These are phyloP conservation scores for Boletellus emodensis DNA, from an alignment of 768 basidiomycete species.

Conservation along the genomic window DNA sequence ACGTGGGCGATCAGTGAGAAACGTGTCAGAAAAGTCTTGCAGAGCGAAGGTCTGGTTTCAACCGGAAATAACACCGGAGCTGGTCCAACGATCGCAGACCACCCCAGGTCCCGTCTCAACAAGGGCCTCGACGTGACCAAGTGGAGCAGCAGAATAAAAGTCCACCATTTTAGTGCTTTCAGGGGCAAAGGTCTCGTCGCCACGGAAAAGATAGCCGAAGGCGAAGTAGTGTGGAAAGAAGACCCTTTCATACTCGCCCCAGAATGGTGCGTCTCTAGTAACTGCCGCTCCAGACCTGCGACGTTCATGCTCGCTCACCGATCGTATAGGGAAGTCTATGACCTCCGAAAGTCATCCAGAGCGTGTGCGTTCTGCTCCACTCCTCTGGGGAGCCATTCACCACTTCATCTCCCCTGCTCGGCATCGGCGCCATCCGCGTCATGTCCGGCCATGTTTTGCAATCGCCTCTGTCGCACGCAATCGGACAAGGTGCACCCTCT, in stretches of 20 bases:
- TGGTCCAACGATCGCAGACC: constrained; percentile 23
- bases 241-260: constrained; percentile 78
- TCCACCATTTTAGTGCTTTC: constrained; percentile 59
- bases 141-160: constrained; percentile 63
- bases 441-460: constrained; percentile 75
- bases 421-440: constrained; percentile 37
- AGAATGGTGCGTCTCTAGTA: constrained; percentile 54
- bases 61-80: constrained; percentile 3
- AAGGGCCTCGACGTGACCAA: constrained; percentile 55
- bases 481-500: constrained; percentile 63
- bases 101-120: constrained; percentile 64
- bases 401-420: constrained; percentile 52
- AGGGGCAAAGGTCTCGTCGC: constrained; percentile 88
- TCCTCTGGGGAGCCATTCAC: constrained; percentile 42
- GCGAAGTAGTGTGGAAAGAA: constrained; percentile 81
- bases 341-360: constrained; percentile 52
- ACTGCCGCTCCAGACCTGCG: too few species aligned
- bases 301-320: not conserved
- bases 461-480: constrained; percentile 67
- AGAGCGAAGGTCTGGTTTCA: constrained; percentile 50
- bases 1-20: constrained; percentile 84
- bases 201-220: constrained; percentile 57
- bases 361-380: constrained; percentile 79
- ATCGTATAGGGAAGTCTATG: constrained; percentile 66
- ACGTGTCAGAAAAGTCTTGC: constrained; percentile 67